Conservation (phyloP, 352 stramenopile genomes). For the Phytopythium litorale region DNA sequence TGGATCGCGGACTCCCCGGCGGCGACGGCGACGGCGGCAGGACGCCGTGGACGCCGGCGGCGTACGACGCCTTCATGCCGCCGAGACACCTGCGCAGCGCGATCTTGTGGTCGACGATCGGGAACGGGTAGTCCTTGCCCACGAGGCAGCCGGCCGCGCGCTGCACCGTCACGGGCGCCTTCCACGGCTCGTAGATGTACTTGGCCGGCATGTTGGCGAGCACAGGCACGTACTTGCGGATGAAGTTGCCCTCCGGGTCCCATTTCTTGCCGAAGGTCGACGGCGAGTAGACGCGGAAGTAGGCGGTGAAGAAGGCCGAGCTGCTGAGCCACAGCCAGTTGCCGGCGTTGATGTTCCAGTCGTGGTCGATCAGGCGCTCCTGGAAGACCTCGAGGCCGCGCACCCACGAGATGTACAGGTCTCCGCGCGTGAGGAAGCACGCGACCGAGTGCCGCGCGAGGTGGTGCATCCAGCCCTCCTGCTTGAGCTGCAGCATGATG, state of each 20-base stretch:
- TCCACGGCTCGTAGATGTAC: conserved; percentile 98
- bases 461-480: conserved; percentile 90
- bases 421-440: conserved; percentile 98
- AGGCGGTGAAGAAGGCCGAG: conserved; percentile 96
- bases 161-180: conserved; percentile 89
- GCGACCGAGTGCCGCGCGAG: conserved; percentile 93
- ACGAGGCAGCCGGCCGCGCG: conserved; percentile 80
- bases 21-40: conserved; percentile 8
- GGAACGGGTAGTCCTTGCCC: conserved; percentile 93
- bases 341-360: conserved; percentile 96
- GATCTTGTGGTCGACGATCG: conserved; percentile 93
- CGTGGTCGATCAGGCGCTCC: conserved; percentile 93
- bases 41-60: conserved; percentile 25
- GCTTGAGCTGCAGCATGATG: conserved; percentile 92
- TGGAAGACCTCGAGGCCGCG: conserved; percentile 91
- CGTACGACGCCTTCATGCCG: conserved; percentile 90
- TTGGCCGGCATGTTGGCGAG: conserved; percentile 91
- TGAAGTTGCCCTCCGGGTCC: conserved; percentile 90
- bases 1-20: conserved; percentile 20
- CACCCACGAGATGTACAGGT: conserved; percentile 96
- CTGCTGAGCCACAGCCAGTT: conserved; percentile 98
- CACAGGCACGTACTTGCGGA: conserved; percentile 91
- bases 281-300: conserved; percentile 96
- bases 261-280: conserved; percentile 96
- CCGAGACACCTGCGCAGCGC: conserved; percentile 89